Evolutionary conservation across 345 rosid genomes (phyloP).

Genomic region (Aegle marmelos): DNA sequence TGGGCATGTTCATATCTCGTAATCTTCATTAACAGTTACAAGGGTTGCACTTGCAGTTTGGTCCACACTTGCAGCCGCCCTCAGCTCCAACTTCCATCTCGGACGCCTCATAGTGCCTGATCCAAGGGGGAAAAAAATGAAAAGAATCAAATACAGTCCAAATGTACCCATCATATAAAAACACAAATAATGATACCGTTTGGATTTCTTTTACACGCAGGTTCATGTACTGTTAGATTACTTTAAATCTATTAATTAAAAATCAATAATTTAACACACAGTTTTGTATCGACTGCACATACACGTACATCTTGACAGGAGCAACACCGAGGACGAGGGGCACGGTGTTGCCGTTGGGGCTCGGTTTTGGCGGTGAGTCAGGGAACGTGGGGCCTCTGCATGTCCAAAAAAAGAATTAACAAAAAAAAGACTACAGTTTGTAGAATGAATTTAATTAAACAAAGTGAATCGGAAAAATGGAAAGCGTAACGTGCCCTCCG

Average conservation of each 20-base stretch:
- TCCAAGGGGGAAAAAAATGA: neutral
- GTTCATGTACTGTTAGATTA: neutral
- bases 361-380: slow-evolving; percentile 31
- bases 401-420: neutral
- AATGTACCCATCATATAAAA: neutral
- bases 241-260: too few species aligned
- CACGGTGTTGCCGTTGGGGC: slow-evolving; percentile 21
- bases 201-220: neutral
- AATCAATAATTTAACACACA: too few species aligned
- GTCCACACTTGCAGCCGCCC: slow-evolving; percentile 67
- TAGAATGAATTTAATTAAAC: too few species aligned
- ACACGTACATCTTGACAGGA: slow-evolving; percentile 22
- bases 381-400: slow-evolving; percentile 38
- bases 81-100: slow-evolving; percentile 42
- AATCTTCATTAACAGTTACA: slow-evolving; percentile 38
- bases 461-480: neutral
- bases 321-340: slow-evolving; percentile 33
- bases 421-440: too few species aligned
- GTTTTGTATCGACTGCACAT: too few species aligned
- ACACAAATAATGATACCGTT: too few species aligned
- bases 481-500: slow-evolving; percentile 12
- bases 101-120: slow-evolving; percentile 30
- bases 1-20: neutral
- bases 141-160: too few species aligned
- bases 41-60: slow-evolving; percentile 57